A percentile compares a stretch with the other conserved stretches of the same genome.
phyloP scores from a whole-genome alignment of 2,329 filamentous ascomycete genomes.

The Hypoxylon sp. region DNA sequence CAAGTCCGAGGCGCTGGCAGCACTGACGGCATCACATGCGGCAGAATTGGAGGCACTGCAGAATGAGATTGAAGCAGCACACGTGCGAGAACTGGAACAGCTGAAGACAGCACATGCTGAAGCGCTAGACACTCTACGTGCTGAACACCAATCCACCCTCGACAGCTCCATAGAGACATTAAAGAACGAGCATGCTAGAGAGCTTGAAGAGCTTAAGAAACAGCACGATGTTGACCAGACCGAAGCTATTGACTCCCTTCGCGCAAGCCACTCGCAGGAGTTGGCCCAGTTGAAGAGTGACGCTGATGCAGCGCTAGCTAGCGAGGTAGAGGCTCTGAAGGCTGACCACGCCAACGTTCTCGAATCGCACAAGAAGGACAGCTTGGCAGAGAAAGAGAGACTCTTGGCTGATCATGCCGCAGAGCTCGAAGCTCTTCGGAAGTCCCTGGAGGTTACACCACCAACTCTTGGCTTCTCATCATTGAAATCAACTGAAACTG shows the following conservation, averaged over 20 bases:
- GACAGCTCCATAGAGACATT: conserved; percentile 38
- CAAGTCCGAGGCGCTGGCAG: conserved; percentile 42
- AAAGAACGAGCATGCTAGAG: conserved; percentile 43
- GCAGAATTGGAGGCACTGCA: conserved; percentile 23
- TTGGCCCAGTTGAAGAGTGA: conserved; percentile 47
- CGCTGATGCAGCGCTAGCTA: conserved; percentile 43
- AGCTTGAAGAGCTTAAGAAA: conserved; percentile 47
- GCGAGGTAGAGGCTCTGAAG: conserved; percentile 44
- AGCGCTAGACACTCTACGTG: conserved; percentile 44
- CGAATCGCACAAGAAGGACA: conserved; percentile 46
- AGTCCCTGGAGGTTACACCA: conserved; percentile 47
- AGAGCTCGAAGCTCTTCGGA: conserved; percentile 53
- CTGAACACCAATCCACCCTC: conserved; percentile 46
- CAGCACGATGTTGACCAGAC: conserved; percentile 45
- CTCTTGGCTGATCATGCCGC: conserved; percentile 49
- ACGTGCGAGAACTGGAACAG: conserved; percentile 35
- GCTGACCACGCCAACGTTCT: conserved; percentile 45
- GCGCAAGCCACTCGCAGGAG: conserved; percentile 44
- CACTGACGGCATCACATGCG: conserved; percentile 35
- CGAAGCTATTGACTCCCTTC: conserved; percentile 47
- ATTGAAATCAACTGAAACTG: conserved; percentile 63
- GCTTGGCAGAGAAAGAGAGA: conserved; percentile 48
- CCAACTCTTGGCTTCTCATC: conserved; percentile 60
- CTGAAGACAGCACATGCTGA: conserved; percentile 46
- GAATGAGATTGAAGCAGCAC: conserved; percentile 11